Evolutionary conservation across 441 rosid genomes (phyloP).

Genomic region (Pelargonium exstipulatum): DNA sequence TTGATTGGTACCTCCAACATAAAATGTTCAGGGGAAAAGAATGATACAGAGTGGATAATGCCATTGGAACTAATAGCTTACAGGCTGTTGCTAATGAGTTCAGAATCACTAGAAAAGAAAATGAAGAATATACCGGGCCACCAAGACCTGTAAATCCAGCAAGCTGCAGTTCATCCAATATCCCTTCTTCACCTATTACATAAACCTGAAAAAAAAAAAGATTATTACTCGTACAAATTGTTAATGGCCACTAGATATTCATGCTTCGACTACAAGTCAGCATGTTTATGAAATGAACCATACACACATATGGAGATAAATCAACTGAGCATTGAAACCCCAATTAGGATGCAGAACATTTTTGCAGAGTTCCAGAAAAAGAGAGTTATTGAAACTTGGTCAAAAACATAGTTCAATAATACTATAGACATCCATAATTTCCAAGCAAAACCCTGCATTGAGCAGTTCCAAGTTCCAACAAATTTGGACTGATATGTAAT

Average conservation of each 20-base stretch:
- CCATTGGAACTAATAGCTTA: neutral
- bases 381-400: neutral
- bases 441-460: neutral
- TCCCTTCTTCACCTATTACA: constrained; percentile 62
- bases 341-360: too few relatives aligned
- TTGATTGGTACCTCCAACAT: neutral
- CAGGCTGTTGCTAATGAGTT: neutral
- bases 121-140: constrained; percentile 47
- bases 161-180: constrained; percentile 49
- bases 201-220: constrained; percentile 41
- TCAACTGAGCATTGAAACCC: neutral
- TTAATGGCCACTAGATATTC: neutral
- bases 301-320: neutral
- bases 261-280: neutral
- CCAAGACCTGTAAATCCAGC: constrained; percentile 64
- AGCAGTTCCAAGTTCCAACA: too few relatives aligned
- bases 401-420: neutral
- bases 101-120: neutral
- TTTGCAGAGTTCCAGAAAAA: neutral
- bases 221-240: neutral
- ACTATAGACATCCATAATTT: neutral
- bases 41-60: neutral
- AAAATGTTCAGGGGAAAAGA: neutral
- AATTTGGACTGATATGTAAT: neutral
- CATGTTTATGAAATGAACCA: neutral